Percentiles rank a stretch among this genome's conserved stretches.
Evolutionary conservation across 495 filamentous ascomycete species (phyloP).

Genomic region (Durotheca rogersii): DNA sequence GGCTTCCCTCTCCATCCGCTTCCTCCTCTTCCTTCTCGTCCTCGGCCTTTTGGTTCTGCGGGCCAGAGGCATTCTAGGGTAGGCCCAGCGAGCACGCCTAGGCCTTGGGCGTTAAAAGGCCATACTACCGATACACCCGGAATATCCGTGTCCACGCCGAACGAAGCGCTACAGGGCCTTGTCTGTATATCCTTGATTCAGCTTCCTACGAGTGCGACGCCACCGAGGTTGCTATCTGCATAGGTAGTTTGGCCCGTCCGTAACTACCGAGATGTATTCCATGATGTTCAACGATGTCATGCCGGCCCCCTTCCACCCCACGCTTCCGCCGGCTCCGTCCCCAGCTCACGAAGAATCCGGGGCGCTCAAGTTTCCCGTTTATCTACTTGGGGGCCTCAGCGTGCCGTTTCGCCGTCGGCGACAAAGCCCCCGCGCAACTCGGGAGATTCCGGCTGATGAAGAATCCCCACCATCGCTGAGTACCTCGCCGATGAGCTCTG

Average conservation of each 20-base stretch:
- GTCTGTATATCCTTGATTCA: background rate
- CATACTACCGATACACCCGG: too few relatives aligned
- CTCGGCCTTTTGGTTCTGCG: background rate
- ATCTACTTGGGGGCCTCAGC: conserved; percentile 50
- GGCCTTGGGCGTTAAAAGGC: too few relatives aligned
- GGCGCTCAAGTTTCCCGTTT: conserved; percentile 43
- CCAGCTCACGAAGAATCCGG: conserved; percentile 10
- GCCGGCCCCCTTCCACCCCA: conserved; percentile 15
- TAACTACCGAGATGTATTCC: conserved; percentile 21
- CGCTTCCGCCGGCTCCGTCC: conserved; percentile 17
- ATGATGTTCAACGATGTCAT: conserved; percentile 29
- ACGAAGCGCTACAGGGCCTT: background rate
- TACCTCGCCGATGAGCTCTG: conserved; percentile 36
- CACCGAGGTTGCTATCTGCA: background rate
- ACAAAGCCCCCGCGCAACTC: conserved; percentile 12
- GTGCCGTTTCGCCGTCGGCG: conserved; percentile 46
- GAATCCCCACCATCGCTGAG: conserved; percentile 34
- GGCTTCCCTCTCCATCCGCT: background rate
- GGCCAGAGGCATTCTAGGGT: too few relatives aligned
- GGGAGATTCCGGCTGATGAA: conserved; percentile 4
- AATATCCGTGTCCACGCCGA: too few relatives aligned
- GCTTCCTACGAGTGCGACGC: background rate
- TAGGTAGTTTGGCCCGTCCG: too few relatives aligned
- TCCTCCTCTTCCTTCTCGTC: background rate
- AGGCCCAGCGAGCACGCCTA: too few relatives aligned